Conservation (phyloP, 1,139 yeast genomes). For the Taphrina betulina region DNA sequence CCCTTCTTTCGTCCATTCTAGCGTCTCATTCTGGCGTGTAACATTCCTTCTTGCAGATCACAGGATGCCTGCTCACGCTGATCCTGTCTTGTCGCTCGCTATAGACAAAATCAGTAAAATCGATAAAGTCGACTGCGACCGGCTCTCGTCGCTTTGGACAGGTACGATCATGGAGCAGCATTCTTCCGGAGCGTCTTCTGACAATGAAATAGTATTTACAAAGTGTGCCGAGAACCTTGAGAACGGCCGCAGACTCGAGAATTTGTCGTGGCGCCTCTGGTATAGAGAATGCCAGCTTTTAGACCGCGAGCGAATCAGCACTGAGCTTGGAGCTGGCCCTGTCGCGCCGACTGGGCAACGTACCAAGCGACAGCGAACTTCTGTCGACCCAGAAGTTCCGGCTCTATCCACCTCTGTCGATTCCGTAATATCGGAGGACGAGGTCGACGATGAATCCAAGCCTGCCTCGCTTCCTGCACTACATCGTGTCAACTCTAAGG, state of each 20-base stretch:
- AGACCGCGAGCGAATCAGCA: constrained; percentile 19
- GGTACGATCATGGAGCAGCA: constrained; percentile 19
- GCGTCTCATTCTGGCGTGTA: too few species aligned
- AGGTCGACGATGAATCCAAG: background rate
- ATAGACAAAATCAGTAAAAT: constrained; percentile 37
- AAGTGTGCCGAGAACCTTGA: constrained; percentile 54
- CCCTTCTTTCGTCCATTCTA: too few species aligned
- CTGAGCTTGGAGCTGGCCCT: constrained; percentile 3
- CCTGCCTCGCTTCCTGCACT: background rate
- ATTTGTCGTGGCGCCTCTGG: constrained; percentile 60
- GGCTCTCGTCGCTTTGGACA: constrained; percentile 39
- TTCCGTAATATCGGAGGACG: constrained; percentile 30
- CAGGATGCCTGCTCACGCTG: constrained; percentile 35
- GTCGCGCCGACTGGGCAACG: constrained; percentile 3
- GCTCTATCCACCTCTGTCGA: constrained; percentile 37
- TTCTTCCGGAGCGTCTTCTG: background rate
- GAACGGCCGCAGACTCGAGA: constrained; percentile 58
- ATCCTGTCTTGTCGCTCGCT: constrained; percentile 39
- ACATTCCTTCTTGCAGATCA: too few species aligned
- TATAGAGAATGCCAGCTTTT: constrained; percentile 49
- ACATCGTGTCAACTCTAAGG: background rate
- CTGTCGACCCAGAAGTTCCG: constrained; percentile 15
- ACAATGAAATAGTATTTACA: constrained; percentile 49
- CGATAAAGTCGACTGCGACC: constrained; percentile 39
- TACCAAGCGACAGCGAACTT: background rate